These are phyloP conservation scores for Xanthoconium stramineum DNA, from an alignment of 768 basidiomycete genomes.

Conservation along the genomic window DNA sequence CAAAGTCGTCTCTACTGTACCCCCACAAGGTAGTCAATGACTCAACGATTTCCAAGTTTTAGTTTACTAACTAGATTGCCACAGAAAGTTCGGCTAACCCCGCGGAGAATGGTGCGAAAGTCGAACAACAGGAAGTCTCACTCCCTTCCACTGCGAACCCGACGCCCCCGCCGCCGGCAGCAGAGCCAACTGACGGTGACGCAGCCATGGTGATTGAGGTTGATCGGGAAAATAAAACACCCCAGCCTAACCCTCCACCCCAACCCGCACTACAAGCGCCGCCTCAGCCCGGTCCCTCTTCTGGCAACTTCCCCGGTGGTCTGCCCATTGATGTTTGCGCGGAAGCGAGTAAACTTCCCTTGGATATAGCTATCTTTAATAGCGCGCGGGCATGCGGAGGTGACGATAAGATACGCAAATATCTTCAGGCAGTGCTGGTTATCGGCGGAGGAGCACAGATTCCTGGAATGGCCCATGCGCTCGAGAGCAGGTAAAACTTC, in stretches of 20 bases:
- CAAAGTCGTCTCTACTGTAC: conserved; percentile 20
- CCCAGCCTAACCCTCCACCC: conserved; percentile 25
- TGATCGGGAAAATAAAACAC: conserved; percentile 39
- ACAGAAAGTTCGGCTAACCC: conserved; percentile 24
- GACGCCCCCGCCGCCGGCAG: conserved; percentile 26
- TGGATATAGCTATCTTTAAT: conserved; percentile 92
- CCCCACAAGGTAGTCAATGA: conserved; percentile 28
- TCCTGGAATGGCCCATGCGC: conserved; percentile 79
- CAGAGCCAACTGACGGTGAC: conserved; percentile 25
- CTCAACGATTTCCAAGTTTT: background rate
- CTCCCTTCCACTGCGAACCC: conserved; percentile 33
- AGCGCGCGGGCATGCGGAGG: conserved; percentile 84
- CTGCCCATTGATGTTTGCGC: conserved; percentile 72
- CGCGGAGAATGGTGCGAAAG: conserved; percentile 26
- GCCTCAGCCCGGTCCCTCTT: conserved; percentile 21
- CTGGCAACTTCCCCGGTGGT: conserved; percentile 37
- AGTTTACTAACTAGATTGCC: background rate
- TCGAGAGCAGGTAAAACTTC: conserved; percentile 71
- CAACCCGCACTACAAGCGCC: conserved; percentile 17
- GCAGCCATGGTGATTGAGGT: conserved; percentile 46
- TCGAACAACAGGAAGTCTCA: conserved; percentile 35
- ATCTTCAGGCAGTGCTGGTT: conserved; percentile 82
- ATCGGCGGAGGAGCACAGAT: conserved; percentile 82
- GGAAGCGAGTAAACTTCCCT: conserved; percentile 85
- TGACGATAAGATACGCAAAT: conserved; percentile 87